phyloP scores from a whole-genome alignment of 1,139 yeast genomes.

The Meyerozyma elateridarum region DNA sequence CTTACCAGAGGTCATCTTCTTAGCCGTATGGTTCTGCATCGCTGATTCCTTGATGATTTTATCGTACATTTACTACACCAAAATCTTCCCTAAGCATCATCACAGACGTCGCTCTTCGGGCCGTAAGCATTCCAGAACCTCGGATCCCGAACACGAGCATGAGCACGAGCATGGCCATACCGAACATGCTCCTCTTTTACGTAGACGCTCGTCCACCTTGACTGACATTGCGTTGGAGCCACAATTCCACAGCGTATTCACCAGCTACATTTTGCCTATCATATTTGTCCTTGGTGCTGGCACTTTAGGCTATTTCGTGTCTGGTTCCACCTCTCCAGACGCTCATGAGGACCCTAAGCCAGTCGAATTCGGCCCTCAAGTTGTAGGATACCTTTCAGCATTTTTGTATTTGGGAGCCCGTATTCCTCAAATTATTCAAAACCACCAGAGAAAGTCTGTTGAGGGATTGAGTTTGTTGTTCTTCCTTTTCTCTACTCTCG shows the following conservation, averaged over 20 bases:
- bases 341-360: constrained; percentile 15
- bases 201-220: constrained; percentile 43
- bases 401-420: constrained; percentile 68
- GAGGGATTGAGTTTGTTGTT: constrained; percentile 71
- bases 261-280: constrained; percentile 55
- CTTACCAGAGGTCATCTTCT: constrained; percentile 62
- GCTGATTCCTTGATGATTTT: constrained; percentile 60
- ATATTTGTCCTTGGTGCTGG: constrained; percentile 69
- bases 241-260: constrained; percentile 40
- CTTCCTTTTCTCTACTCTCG: constrained; percentile 69
- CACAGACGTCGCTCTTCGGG: constrained; percentile 11
- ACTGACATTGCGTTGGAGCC: constrained; percentile 44
- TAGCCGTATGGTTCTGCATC: constrained; percentile 72
- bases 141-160: constrained; percentile 6
- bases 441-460: constrained; percentile 63
- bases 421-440: constrained; percentile 74
- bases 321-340: constrained; percentile 26
- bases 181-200: constrained; percentile 17
- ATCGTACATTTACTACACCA: constrained; percentile 56
- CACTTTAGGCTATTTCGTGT: constrained; percentile 51
- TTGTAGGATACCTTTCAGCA: constrained; percentile 71
- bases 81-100: constrained; percentile 36
- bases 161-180: constrained; percentile 7
- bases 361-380: constrained; percentile 56
- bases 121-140: constrained; percentile 6